Base-by-base conservation (phyloP, 352 stramenopile genomes). In the Thalassiosira mediterranea region DNA sequence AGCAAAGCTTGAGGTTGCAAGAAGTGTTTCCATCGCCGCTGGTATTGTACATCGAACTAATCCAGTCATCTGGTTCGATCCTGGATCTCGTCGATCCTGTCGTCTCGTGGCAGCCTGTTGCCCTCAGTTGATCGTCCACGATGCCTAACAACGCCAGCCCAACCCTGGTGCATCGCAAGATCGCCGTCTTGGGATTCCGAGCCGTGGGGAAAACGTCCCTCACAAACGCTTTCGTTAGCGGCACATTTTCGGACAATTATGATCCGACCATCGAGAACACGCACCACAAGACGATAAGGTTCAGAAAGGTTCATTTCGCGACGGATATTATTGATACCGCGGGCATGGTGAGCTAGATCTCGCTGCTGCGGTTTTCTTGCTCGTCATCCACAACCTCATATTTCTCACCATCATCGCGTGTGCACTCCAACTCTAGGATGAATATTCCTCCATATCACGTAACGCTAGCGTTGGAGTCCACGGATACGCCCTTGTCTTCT, bases 301-400 rank as follows among this genome's bases (percentile, higher is more conserved):
- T 98, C 86, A 88, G 93, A n/a, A 97, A 97, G 76, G 96, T 96
- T 19, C 94, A 98, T 83, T 98, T 98, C 66, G 92, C 96, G 31
- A 98, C 95, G 23, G 96, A 98, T 77, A 98, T 98, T 76, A 95
- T 98, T 71, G 96, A 98, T 79, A 98, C 95, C n/a, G 96, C 96
- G 10, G 96, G 96, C 61, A 98, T 98, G 88, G 77, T 87, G 53
- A 67, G 77, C 81, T 47, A 4, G 31, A 48, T 34, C 8, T 44
- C 11, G n/a, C 13, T 58, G 21, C 49, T 49, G 13, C 17, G 7
- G 11, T 40, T 1, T 53, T 53, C 21, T 49, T 37, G 34, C 38
- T 31, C 56, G 19, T 58, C 17, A 26, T 15, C 3, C 34, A 51
- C 23, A 31, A 15, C 19, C 58, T n/a, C 66, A 4, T 52, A 17